Evolutionary conservation across 1,284 basidiomycete genomes (phyloP), one percentile per base, ranked within the genome.

Genomic region (Kwoniella shivajii): DNA sequence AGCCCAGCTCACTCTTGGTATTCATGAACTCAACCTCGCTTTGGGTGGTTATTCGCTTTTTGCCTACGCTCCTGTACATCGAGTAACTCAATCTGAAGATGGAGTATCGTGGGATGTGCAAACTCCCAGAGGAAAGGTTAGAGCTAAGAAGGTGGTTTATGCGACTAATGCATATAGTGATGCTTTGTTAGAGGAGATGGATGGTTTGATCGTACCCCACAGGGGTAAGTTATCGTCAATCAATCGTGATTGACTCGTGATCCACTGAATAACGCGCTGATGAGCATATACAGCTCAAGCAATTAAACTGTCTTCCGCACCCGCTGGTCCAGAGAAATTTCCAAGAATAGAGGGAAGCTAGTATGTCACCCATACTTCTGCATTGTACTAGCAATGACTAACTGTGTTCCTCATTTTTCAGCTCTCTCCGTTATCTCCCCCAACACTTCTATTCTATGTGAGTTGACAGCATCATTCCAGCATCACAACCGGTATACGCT

Each of bases 361-460:
- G 56, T 53, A 43, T 45, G 51, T 53, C 13, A 13, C 6, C 1
- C 45, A 14, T 30, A 18, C 26, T 47, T n/a, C n/a, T 38, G 30
- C 42, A 36, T 22, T 10, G 18, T 9, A 45, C 16, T 4, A 5
- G 6, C 18, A 24, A 52, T 50, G 34, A 36, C 41, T 26, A 58
- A 56, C 18, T 34, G 20, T 22, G 22, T 26, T 3, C 6, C 13
- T 0, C 18, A 27, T 2, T 18, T 18, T 24, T n/a, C 30, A 53
- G 51, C 42, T 74, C 71, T 13, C 53, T 76, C 24, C 65, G 74
- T 7, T 67, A 61, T 44, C 20, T 45, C 18, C 57, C 57, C 1
- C 49, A 66, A 5, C 63, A 65, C 36, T 76, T 76, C 57, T 76
- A 71, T 50, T 73, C 72, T 1, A 63, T 73, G 65, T 71, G 54